Conservation (phyloP, 2,329 filamentous ascomycete species). For the Fusarium nodosum region DNA sequence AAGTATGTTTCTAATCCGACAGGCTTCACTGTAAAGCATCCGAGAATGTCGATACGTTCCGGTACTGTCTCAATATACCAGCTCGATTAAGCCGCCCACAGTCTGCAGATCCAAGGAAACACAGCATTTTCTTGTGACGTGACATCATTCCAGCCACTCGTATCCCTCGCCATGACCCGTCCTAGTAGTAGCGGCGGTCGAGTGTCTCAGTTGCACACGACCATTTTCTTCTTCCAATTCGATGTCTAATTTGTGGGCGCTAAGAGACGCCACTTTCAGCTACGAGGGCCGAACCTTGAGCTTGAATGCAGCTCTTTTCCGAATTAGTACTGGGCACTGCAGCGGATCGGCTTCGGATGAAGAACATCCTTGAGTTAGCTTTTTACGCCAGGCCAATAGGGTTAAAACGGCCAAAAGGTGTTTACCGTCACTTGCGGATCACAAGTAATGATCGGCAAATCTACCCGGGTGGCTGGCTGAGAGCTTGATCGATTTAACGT, state of each 20-base stretch:
- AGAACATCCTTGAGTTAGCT: background rate
- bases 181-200: background rate
- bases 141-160: background rate
- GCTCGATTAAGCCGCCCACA: background rate
- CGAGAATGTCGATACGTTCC: background rate
- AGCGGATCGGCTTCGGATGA: background rate
- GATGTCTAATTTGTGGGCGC: background rate
- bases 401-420: rapidly evolving
- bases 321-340: rapidly evolving
- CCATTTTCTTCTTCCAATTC: background rate
- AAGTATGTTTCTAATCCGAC: background rate
- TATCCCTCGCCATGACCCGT: background rate
- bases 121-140: background rate
- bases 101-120: background rate
- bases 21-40: background rate
- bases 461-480: background rate
- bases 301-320: background rate
- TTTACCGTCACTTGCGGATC: background rate
- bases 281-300: background rate
- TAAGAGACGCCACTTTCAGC: background rate
- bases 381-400: background rate
- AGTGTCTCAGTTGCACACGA: background rate
- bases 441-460: background rate
- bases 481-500: background rate
- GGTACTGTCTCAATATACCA: background rate